phyloP scores from a whole-genome alignment of 176 grass and related monocot species.

The Urochloa ruziziensis region DNA sequence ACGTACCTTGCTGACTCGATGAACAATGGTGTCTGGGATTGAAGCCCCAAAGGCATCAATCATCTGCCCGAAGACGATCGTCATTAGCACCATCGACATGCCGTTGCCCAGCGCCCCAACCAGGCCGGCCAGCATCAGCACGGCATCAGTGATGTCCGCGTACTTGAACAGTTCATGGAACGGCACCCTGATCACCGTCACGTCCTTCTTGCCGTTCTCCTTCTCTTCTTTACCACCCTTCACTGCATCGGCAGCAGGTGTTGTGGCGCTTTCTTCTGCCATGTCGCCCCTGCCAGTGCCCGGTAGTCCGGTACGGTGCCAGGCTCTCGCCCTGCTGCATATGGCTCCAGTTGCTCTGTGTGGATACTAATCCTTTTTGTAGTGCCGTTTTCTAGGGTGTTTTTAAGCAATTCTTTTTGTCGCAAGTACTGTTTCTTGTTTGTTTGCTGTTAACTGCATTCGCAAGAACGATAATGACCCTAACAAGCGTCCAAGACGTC shows the following conservation, averaged over 20 bases:
- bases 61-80: conserved; percentile 42
- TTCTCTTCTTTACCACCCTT: not conserved
- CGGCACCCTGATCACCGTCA: conserved; percentile 8
- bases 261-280: not conserved
- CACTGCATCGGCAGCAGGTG: not conserved
- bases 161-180: conserved; percentile 34
- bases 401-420: not conserved
- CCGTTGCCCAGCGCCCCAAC: conserved; percentile 19
- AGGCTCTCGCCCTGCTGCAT: not conserved
- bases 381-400: not conserved
- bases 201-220: conserved; percentile 2
- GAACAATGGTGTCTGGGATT: conserved; percentile 14
- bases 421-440: not conserved
- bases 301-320: too few species aligned
- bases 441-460: not conserved
- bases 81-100: conserved; percentile 29
- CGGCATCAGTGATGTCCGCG: conserved; percentile 7
- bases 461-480: not conserved
- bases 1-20: conserved; percentile 34
- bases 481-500: not conserved
- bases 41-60: conserved; percentile 29
- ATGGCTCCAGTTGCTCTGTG: not conserved
- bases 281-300: not conserved
- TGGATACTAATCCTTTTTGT: not conserved
- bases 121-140: conserved; percentile 32